Evolutionary conservation across 1,284 basidiomycete genomes (phyloP), one percentile per base, ranked within the genome.

Genomic region (Moniliella sp.): DNA sequence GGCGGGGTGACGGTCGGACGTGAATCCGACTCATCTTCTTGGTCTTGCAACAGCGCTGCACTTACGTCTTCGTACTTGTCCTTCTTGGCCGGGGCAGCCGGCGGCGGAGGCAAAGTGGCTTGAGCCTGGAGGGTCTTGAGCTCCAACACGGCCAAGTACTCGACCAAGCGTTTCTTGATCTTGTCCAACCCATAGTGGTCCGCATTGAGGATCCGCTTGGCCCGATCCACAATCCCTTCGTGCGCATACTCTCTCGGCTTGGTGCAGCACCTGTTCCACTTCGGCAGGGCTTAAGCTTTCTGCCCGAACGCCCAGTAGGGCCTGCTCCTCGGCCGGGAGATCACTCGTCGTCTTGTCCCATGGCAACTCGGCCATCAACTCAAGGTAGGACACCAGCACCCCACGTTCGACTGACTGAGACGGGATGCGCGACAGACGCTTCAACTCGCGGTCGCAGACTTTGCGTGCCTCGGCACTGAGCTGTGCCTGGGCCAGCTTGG

Each of bases 171-270:
- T 39, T 60, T 61, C 49, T 65, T 65, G 43, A 65, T 56, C 40
- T 64, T 64, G 13, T 64, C 62, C 10, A 65, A 45, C 8, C 64
- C 64, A 31, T 59, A 64, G 40, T 65, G 64, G 33, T 65, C 64
- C 11, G 61, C 54, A 35, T 65, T 61, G 13, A 65, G 50, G 31
- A 61, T 57, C 14, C 47, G 36, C 13, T 45, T 37, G 15, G 56
- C 50, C 16, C 53, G 44, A 16, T 42, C 40, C 3, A 60, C 50
- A 19, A 61, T 39, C 29, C 48, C 47, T 34, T 57, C 48, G 15
- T 42, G 31, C 26, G n/a, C 28, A 30, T 18, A 14, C 28, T 30
- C 28, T 30, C 21, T 18, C 28, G 13, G 11, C 17, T 11, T 4
- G 17, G 28, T 18, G 18, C 14, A 16, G 28, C 13, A 15, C 21